Evolutionary conservation across 2,329 filamentous ascomycete species (phyloP).

Genomic region (Fusarium pseudoanthophilum): DNA sequence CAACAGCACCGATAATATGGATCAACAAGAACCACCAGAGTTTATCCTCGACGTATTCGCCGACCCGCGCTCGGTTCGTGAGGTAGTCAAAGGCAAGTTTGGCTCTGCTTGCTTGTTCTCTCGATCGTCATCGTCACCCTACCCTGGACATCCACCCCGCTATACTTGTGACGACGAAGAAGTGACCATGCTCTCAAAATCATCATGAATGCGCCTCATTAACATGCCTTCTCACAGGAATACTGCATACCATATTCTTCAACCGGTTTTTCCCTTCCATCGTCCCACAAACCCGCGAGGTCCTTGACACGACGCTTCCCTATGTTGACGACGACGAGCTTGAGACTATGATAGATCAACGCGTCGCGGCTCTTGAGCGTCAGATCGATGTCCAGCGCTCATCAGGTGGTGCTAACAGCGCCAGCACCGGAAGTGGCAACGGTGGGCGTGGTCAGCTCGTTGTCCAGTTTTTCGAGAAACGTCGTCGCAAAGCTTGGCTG

Average conservation of each 20-base stretch:
- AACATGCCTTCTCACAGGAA: constrained; percentile 63
- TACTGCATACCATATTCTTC: constrained; percentile 98
- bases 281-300: constrained; percentile 82
- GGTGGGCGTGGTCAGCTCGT: constrained; percentile 81
- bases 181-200: neutral
- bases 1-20: constrained; percentile 52
- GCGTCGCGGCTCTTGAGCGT: constrained; percentile 80
- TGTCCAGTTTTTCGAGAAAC: constrained; percentile 96
- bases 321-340: constrained; percentile 91
- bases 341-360: constrained; percentile 92
- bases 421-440: constrained; percentile 30
- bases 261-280: constrained; percentile 95
- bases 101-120: constrained; percentile 4
- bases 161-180: constrained; percentile 12
- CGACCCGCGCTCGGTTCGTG: constrained; percentile 87
- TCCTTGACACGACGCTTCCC: constrained; percentile 90
- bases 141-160: constrained; percentile 39
- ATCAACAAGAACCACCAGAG: constrained; percentile 74
- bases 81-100: constrained; percentile 85
- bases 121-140: constrained; percentile 31
- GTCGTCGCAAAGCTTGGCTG: constrained; percentile 82
- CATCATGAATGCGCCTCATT: neutral
- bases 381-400: constrained; percentile 73
- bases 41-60: constrained; percentile 95
- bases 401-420: constrained; percentile 40